Base-by-base conservation (phyloP, 495 filamentous ascomycete genomes). In the Cryomyces minteri region DNA sequence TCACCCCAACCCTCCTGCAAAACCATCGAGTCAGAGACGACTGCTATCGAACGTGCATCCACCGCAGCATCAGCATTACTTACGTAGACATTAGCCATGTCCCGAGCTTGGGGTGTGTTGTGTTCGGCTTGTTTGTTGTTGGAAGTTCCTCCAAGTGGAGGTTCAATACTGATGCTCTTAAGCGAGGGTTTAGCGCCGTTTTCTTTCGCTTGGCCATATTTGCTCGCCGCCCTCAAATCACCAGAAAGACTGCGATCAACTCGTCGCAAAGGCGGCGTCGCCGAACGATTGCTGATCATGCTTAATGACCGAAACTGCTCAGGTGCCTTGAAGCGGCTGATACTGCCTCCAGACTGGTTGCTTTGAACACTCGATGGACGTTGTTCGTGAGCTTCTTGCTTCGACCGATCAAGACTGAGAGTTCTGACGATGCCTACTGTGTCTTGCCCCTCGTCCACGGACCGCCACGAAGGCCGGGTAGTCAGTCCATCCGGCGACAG, bases 61-160 rank as follows among this genome's bases (percentile, higher is more conserved):
- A 10, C 12, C 25, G 10, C n/a, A 53, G 10, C n/a, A 30, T 7
- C 33, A 51, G 44, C 12, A 37, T 37, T 32, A 82, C 87, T 78
- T 77, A 94, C 87, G 67, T 82, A 93, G 67, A 92, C 82, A 72
- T 93, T 83, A 57, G 82, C 70, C 86, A 93, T 93, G 66, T 78
- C 82, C 64, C 73, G 78, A 59, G 79, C 65, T 58, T 80, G 79
- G 57, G 74, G 77, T 64, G 84, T 87, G 72, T 84, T 80, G 73
- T 86, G 84, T 71, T 88, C 84, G 54, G 76, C 83, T 52, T 79
- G 77, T 58, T 84, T 79, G 66, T 77, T 75, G 54, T 71, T 75
- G 54, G 74, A 73, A 48, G 75, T 70, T 57, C 74, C 73, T 40
- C 69, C 53, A 44, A 58, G 63, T 58, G 71, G 66, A 49, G 66